Evolutionary conservation across 2,329 filamentous ascomycete genomes (phyloP).

Genomic region (Immersiporthe knoxdaviesiana): DNA sequence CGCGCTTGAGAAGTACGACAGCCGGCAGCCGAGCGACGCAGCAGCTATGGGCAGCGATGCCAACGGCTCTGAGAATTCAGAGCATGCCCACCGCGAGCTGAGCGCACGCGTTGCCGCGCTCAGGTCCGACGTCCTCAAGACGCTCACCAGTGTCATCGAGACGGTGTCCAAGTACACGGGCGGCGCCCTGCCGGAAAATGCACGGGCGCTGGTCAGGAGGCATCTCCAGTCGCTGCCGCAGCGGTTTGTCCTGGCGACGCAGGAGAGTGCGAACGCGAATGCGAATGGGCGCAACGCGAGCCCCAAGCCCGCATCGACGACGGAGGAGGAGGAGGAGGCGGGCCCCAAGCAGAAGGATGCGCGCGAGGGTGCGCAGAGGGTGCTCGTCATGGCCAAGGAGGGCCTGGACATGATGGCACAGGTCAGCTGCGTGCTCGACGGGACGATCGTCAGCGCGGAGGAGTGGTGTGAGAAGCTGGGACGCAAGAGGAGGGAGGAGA

Average conservation of each 20-base stretch:
- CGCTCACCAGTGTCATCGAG: conserved; percentile 78
- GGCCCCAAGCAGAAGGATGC: conserved; percentile 46
- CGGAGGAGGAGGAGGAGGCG: conserved; percentile 40
- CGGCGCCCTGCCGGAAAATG: conserved; percentile 89
- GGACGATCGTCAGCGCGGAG: conserved; percentile 88
- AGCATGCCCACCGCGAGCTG: conserved; percentile 48
- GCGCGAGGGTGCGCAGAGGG: conserved; percentile 69
- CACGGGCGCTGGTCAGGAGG: conserved; percentile 76
- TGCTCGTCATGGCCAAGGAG: conserved; percentile 85
- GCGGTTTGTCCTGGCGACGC: conserved; percentile 74
- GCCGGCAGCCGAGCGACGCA: conserved; percentile 37
- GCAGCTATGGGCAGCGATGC: conserved; percentile 30
- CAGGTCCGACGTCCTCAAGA: conserved; percentile 73
- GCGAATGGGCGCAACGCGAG: conserved; percentile 34
- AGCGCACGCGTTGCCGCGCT: conserved; percentile 68
- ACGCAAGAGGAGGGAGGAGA: conserved; percentile 44
- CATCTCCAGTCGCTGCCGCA: conserved; percentile 85
- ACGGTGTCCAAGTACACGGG: conserved; percentile 89
- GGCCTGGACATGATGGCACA: conserved; percentile 93
- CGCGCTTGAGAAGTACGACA: conserved; percentile 80
- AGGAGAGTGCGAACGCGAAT: conserved; percentile 38
- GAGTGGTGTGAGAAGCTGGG: conserved; percentile 85
- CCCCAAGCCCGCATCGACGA: conserved; percentile 33
- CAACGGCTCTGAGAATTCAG: conserved; percentile 32
- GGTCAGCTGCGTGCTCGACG: conserved; percentile 83